Percentiles rank a stretch among this genome's conserved stretches.
These are phyloP conservation scores for Hypericum perforatum DNA, from an alignment of 345 rosid species.

Conservation along the genomic window DNA sequence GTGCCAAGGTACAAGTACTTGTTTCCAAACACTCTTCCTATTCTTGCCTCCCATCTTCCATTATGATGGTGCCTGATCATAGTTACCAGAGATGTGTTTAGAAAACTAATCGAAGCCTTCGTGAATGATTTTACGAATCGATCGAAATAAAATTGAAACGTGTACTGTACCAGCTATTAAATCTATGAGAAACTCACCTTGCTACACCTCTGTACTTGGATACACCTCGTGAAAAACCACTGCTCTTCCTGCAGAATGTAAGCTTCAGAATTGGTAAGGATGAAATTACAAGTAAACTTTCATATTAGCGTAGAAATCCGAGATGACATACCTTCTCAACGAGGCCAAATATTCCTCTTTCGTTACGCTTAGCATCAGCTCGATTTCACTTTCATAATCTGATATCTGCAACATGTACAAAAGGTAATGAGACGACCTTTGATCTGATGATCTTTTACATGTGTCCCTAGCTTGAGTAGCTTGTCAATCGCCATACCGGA, in stretches of 20 bases:
- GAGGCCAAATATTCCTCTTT: slow-evolving; percentile 63
- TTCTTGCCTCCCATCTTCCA: slow-evolving; percentile 74
- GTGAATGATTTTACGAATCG: too few species aligned
- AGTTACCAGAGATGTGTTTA: not conserved
- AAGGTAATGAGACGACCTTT: not conserved
- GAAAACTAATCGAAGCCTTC: not conserved
- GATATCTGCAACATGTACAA: slow-evolving; percentile 25
- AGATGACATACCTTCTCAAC: slow-evolving; percentile 35
- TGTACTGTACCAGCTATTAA: not conserved
- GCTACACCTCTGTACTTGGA: slow-evolving; percentile 69
- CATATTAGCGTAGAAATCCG: too few species aligned
- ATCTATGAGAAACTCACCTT: slow-evolving; percentile 25
- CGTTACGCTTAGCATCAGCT: slow-evolving; percentile 45
- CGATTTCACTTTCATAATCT: slow-evolving; percentile 47
- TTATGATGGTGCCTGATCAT: slow-evolving; percentile 56
- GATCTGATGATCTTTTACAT: not conserved
- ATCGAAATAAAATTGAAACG: too few species aligned
- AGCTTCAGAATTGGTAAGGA: too few species aligned
- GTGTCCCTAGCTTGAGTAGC: not conserved
- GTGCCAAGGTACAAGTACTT: slow-evolving; percentile 69
- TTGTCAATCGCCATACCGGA: slow-evolving; percentile 22
- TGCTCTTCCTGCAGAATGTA: slow-evolving; percentile 36
- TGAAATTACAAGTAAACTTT: too few species aligned
- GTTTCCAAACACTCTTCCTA: slow-evolving; percentile 63
- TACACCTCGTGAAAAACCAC: slow-evolving; percentile 65